Evolutionary conservation across 1,139 yeast genomes (phyloP).

Genomic region (Suhomyces kunorum): DNA sequence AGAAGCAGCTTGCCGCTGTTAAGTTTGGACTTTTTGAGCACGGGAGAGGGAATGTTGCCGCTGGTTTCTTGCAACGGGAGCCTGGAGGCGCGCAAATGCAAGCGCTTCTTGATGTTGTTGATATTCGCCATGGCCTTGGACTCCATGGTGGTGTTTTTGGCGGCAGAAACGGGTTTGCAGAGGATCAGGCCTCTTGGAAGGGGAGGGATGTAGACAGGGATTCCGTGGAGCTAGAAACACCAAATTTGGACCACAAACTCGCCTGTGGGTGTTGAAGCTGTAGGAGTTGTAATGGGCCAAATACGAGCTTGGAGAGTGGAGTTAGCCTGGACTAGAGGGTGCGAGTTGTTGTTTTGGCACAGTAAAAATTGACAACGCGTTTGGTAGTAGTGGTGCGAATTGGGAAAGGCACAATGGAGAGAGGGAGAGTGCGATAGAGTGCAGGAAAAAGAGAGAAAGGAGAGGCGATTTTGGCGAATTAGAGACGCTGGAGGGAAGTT

Average conservation of each 20-base stretch:
- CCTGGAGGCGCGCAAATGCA: slow-evolving; percentile 24
- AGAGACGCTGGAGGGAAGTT: no score
- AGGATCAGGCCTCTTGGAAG: no score
- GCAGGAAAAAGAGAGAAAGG: not conserved
- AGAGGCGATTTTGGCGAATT: not conserved
- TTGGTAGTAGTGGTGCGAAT: slow-evolving; percentile 1
- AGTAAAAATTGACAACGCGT: slow-evolving; percentile 8
- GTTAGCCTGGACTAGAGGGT: not conserved
- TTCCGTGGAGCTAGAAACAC: not conserved
- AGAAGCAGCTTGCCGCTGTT: slow-evolving; percentile 13
- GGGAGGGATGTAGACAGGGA: not conserved
- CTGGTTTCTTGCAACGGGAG: slow-evolving; percentile 47
- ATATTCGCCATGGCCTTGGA: slow-evolving; percentile 6
- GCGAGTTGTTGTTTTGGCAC: slow-evolving; percentile 5
- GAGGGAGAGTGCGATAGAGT: not conserved
- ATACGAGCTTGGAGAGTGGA: not conserved
- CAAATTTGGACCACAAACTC: not conserved
- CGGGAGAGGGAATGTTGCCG: slow-evolving; percentile 45
- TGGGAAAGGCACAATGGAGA: no score
- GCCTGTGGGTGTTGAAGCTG: not conserved
- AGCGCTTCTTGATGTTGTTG: slow-evolving; percentile 15
- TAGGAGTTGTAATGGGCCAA: not conserved
- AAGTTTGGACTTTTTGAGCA: slow-evolving; percentile 32
- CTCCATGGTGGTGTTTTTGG: slow-evolving; percentile 4
- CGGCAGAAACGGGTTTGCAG: no score